Base-by-base conservation (phyloP, 108 stramenopile species). In the Fistulifera pelliculosa region DNA sequence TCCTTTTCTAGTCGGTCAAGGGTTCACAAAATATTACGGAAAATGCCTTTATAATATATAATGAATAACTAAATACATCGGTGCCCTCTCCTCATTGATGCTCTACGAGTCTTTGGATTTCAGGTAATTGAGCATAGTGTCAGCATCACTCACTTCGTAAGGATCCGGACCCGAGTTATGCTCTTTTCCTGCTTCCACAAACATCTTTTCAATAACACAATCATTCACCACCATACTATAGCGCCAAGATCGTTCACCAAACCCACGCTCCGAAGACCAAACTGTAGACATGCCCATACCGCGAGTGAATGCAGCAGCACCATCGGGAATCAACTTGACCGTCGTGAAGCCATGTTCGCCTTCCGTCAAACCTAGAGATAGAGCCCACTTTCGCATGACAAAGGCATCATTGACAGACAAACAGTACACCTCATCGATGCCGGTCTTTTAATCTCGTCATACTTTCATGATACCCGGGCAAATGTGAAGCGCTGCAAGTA, bases 371-470 rank as follows among this genome's bases (percentile, higher is more conserved):
- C 69, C 69, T 43, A 54, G 65, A 21, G 39, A 35, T 16, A 71
- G 55, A 1, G 66, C 70, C 70, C 72, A 73, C 57, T 74, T 64
- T 2, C 74, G 58, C 74, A 80, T 75, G 38, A 80, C 78, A 57
- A 80, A 80, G 3, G 78, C 78, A 58, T 80, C 78, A 57, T 80
- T 80, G 15, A 75, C 74, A 18, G 57, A 60, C 22, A 80, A 43
- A 49, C 74, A 80, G 70, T 75, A 80, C 5, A 80, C 74, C 28
- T 75, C 74, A 42, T 76, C 74, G 24, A 76, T 54, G 13, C 74
- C 78, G 43, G 17, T 0, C 35, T 6, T 66, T 61, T 53, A 4
- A 76, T 64, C 41, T 75, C 64, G 19, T 72, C 70, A 42, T 73
- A 75, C 11, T 26, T 28, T 64, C 66, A 25, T 75, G 70, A 43